A percentile compares a stretch with the other conserved stretches of the same genome.
Evolutionary conservation across 768 basidiomycete species (phyloP).

Genomic region (Dictyophora rubrovolvata): DNA sequence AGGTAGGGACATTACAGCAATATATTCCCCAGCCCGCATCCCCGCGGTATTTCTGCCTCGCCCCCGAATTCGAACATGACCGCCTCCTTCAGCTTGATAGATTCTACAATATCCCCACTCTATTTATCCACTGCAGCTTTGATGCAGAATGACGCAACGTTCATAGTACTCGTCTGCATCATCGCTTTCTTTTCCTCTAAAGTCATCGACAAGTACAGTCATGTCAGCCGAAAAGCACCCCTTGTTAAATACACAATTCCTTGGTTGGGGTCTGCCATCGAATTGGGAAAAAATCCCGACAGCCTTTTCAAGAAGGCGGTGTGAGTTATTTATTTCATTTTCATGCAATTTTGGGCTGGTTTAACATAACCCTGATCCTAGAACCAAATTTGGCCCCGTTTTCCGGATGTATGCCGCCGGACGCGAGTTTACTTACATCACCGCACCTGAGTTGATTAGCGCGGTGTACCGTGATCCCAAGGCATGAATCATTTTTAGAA

Average conservation of each 20-base stretch:
- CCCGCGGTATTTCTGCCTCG: no score
- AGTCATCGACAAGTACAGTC: background rate
- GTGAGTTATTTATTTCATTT: constrained; percentile 9
- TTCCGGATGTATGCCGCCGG: constrained; percentile 15
- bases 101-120: no score
- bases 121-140: no score
- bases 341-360: background rate
- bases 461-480: constrained; percentile 14
- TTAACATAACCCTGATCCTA: background rate
- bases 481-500: background rate
- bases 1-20: no score
- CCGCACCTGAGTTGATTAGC: constrained; percentile 15
- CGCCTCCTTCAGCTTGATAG: no score
- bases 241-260: constrained; percentile 13
- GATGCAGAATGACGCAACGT: no score
- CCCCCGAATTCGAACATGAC: no score
- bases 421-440: constrained; percentile 15
- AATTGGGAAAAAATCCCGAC: constrained; percentile 16
- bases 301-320: constrained; percentile 12
- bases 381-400: constrained; percentile 13
- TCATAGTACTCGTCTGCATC: no score
- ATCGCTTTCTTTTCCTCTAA: background rate
- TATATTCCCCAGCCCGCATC: no score
- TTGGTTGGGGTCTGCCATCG: constrained; percentile 17
- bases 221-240: constrained; percentile 14